Base-by-base conservation (phyloP, 2,329 filamentous ascomycete species). In the Dactylella cylindrospora region DNA sequence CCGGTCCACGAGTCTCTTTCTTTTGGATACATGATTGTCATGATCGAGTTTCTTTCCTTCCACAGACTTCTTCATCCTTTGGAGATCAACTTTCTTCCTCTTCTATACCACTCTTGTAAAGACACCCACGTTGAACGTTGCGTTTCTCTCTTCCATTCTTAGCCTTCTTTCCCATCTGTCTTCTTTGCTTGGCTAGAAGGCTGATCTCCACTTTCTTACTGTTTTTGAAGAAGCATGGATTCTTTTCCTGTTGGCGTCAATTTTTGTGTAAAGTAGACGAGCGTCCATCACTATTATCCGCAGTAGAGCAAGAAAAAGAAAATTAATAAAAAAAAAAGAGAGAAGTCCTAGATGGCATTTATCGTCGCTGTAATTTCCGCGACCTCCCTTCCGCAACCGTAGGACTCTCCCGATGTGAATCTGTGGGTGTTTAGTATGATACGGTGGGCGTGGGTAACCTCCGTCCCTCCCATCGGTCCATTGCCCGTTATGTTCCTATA, bases 141-240 rank as follows among this genome's bases (percentile, higher is more conserved):
- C 28, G 9, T 35, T 32, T 49, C 39, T 36, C 31, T 32, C 15
- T 35, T 53, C 25, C 28, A 10, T 40, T 26, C 17, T 35, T 28
- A 17, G 12, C 36, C 33, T 20, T 19, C 20, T 13, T 29, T 41
- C 28, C 28, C 23, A 13, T n/a, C n/a, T n/a, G n/a, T 98, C 74
- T 93, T 98, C 84, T 98, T 98, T 76, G 86, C 89, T 72, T 88
- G 88, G 73, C 93, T 93, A 71, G 96, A 96, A 82, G 93, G 93
- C 97, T 79, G 73, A 83, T 79, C 12, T 49, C 29, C 33, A 35
- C n/a, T 40, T 25, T 23, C 33, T 31, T 39, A 5, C 32, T 10
- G 31, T 23, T 13, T 13, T 40, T 20, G 31, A 13, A 15, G 5
- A 8, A 19, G 15, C 20, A 12, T 4, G 6, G 7, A 20, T 19